Evolutionary conservation across 306 rosid genomes (phyloP).

Genomic region (Urtica urens): DNA sequence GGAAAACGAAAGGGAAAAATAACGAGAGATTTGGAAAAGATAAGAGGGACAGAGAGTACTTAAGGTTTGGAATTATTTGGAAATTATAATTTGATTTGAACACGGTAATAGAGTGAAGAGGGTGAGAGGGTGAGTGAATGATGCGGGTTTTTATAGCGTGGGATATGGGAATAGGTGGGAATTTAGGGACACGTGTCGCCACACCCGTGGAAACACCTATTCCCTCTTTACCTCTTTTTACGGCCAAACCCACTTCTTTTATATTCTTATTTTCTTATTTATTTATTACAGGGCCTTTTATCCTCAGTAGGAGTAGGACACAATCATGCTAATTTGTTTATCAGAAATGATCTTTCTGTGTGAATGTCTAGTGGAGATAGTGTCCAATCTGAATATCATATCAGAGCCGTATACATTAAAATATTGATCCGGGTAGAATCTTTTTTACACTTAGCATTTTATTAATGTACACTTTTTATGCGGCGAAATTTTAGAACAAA

Average conservation of each 20-base stretch:
- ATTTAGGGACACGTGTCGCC: constrained; percentile 35
- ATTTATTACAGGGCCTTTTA: background rate
- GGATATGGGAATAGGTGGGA: constrained; percentile 11
- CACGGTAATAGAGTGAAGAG: constrained; percentile 12
- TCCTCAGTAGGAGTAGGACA: background rate
- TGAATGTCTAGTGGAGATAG: background rate
- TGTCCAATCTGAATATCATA: background rate
- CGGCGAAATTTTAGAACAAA: too few species aligned
- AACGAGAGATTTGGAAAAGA: constrained; percentile 10
- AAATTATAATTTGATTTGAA: constrained; percentile 4
- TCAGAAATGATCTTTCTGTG: background rate
- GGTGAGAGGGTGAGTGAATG: background rate
- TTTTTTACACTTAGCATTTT: too few species aligned
- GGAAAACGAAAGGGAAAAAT: constrained; percentile 4
- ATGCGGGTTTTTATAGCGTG: constrained; percentile 6
- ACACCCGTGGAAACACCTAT: constrained; percentile 25
- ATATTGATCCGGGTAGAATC: background rate
- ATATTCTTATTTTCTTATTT: too few species aligned
- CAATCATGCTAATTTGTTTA: background rate
- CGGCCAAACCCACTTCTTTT: constrained; percentile 5
- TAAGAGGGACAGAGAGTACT: background rate
- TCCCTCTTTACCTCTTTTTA: background rate
- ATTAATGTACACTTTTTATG: too few species aligned
- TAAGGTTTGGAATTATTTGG: too few species aligned
- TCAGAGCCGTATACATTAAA: background rate